Conservation (phyloP, 371 early-diverging fungal genomes). For the Gilbertella persicaria region DNA sequence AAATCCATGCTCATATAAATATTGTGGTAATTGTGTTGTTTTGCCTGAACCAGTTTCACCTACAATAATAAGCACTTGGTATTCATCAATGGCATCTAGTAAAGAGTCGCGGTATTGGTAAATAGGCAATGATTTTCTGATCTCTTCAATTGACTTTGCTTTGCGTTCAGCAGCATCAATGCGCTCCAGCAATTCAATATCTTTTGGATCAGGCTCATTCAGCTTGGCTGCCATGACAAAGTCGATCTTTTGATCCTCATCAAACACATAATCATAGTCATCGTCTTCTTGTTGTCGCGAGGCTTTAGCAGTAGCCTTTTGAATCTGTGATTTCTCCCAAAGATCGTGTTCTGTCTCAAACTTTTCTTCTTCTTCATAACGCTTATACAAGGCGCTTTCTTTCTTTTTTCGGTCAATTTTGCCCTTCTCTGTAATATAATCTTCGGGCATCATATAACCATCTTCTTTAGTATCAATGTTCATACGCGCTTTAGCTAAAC, state of each 20-base stretch:
- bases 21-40: constrained; percentile 99
- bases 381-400: constrained; percentile 80
- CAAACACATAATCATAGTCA: constrained; percentile 94
- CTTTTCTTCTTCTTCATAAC: constrained; percentile 84
- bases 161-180: constrained; percentile 74
- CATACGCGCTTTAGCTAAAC: constrained; percentile 83
- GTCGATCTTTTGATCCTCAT: constrained; percentile 89
- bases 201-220: constrained; percentile 56
- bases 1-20: constrained; percentile 94
- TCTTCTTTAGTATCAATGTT: constrained; percentile 78
- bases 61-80: constrained; percentile 89
- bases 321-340: constrained; percentile 90
- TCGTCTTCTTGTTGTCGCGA: constrained; percentile 57
- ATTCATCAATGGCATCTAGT: constrained; percentile 81
- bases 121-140: constrained; percentile 92
- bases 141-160: constrained; percentile 79
- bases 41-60: constrained; percentile 99
- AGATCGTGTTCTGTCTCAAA: constrained; percentile 92
- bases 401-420: constrained; percentile 92
- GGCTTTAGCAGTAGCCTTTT: constrained; percentile 59
- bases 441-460: constrained; percentile 93
- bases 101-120: constrained; percentile 82
- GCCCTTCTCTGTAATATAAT: constrained; percentile 92
- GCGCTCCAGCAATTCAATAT: constrained; percentile 59
- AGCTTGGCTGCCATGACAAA: constrained; percentile 83